Evolutionary conservation across 352 stramenopile species (phyloP).

Genomic region (Phytophthora chlamydospora): DNA sequence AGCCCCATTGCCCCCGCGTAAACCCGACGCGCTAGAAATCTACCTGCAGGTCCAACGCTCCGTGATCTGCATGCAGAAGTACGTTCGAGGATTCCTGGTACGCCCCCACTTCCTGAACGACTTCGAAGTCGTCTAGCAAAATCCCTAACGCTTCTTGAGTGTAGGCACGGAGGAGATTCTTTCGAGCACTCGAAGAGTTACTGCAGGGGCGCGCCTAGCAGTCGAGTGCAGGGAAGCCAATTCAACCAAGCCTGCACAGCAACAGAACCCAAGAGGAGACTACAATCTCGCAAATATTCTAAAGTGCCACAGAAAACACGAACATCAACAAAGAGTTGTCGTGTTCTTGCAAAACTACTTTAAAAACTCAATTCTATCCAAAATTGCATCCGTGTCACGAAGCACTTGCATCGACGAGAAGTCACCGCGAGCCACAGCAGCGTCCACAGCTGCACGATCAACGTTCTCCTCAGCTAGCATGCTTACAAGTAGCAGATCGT

Average conservation of each 20-base stretch:
- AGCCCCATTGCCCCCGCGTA: not conserved
- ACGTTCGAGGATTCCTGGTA: constrained; percentile 34
- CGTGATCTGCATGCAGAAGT: constrained; percentile 36
- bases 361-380: constrained; percentile 62
- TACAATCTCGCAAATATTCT: too few species aligned
- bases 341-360: constrained; percentile 46
- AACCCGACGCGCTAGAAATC: constrained; percentile 23
- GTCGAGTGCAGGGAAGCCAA: too few species aligned
- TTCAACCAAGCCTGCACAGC: too few species aligned
- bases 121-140: too few species aligned
- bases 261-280: too few species aligned
- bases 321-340: too few species aligned
- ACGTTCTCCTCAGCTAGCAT: constrained; percentile 31
- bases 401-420: constrained; percentile 49
- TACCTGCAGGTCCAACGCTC: constrained; percentile 35
- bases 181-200: constrained; percentile 29
- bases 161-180: constrained; percentile 28
- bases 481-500: constrained; percentile 53
- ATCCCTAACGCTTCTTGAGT: not conserved
- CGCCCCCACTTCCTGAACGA: not conserved
- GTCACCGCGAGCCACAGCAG: constrained; percentile 34
- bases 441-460: constrained; percentile 19
- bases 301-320: too few species aligned
- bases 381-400: constrained; percentile 47
- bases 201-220: constrained; percentile 14